phyloP scores from a whole-genome alignment of 495 filamentous ascomycete species.

The Geopyxis carbonaria region DNA sequence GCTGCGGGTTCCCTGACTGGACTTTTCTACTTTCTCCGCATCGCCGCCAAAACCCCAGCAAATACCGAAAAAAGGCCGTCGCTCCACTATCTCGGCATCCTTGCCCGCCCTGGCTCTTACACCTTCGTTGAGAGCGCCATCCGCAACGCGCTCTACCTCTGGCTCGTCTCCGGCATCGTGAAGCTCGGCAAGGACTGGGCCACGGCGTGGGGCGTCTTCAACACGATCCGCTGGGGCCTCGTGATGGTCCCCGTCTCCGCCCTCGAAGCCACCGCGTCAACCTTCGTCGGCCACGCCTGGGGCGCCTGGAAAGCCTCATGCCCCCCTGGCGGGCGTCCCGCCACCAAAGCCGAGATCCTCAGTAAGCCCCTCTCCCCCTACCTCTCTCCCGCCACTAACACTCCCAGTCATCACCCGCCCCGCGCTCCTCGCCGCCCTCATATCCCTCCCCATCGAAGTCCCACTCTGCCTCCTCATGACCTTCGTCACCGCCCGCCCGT shows the following conservation, averaged over 20 bases:
- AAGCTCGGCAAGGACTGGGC: constrained; percentile 45
- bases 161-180: constrained; percentile 50
- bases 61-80: constrained; percentile 23
- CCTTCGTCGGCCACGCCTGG: constrained; percentile 56
- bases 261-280: constrained; percentile 44
- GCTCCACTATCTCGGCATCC: constrained; percentile 31
- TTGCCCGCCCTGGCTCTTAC: constrained; percentile 38
- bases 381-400: not conserved
- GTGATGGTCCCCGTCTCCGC: constrained; percentile 59
- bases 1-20: constrained; percentile 40
- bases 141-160: constrained; percentile 55
- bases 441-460: constrained; percentile 42
- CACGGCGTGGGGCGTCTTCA: constrained; percentile 61
- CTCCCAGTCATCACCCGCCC: constrained; percentile 36
- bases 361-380: not conserved
- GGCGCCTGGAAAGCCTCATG: constrained; percentile 35
- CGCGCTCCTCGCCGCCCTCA: constrained; percentile 34
- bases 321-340: not conserved
- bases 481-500: constrained; percentile 37
- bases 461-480: constrained; percentile 47
- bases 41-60: constrained; percentile 23
- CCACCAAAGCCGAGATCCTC: constrained; percentile 4
- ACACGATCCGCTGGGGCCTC: constrained; percentile 61
- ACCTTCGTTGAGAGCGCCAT: constrained; percentile 49
- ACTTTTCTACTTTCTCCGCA: constrained; percentile 41